Base-by-base conservation (phyloP, 495 filamentous ascomycete species). In the Aspergillus avenaceus region DNA sequence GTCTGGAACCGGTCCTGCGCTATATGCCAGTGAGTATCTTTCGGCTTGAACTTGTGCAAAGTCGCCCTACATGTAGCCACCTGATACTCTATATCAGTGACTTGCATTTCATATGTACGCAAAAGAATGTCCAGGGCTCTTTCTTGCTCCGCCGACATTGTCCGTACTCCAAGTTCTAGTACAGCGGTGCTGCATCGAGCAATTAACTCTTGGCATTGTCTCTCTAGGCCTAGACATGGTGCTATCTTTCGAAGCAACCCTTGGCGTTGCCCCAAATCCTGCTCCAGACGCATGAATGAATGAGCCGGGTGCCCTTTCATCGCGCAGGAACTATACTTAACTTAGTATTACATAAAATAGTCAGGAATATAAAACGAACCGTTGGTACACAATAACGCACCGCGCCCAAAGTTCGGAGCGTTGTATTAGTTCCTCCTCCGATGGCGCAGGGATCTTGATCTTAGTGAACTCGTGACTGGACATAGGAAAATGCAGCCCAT, bases 401-500 rank as follows among this genome's bases (percentile, higher is more conserved):
- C 73, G 68, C 3, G 62, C 66, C 74, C 75, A 77, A 1, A 78
- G 60, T 47, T 70, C 66, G 0, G 68, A 68, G 4, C 72, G 71
- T 8, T 66, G 60, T 16, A 53, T 50, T 25, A 73, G 65, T 34
- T 77, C 72, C 8, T 57, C 45, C 4, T 70, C 66, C 0, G 61
- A 71, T 0, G 62, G 62, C 3, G 59, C 55, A 0, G 70, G 59
- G 8, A 70, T 63, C 27, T 66, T 68, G 1, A 58, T 54, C 29
- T 62, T 58, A 21, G 65, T 63, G 32, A 79, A 79, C 27, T 79
- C 76, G 45, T 78, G 74, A 38, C 70, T 73, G 9, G 69, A 67
- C 56, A 75, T 68, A 0, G 72, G 72, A 12, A 74, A 70, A 49
- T 79, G 75, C 3, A 79, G 50, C 1, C 75, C 76, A 42, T 77